These are phyloP conservation scores for Salisapilia sapeloensis DNA, from an alignment of 352 stramenopile genomes.

Conservation along the genomic window DNA sequence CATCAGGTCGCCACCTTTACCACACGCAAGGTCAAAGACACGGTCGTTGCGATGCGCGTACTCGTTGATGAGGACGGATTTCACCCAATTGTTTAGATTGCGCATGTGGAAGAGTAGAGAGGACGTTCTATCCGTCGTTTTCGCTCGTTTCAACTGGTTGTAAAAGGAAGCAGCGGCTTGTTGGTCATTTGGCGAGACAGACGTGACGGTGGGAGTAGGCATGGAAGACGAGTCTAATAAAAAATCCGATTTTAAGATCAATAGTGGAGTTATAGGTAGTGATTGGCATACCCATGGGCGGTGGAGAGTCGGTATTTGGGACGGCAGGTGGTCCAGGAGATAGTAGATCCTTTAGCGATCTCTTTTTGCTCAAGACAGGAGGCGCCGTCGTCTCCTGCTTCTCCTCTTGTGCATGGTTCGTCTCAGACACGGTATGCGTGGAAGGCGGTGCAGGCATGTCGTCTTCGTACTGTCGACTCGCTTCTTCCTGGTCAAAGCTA, in stretches of 20 bases:
- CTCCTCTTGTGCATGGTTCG: slow-evolving; percentile 27
- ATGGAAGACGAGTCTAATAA: no score
- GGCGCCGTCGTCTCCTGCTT: no score
- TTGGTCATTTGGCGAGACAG: no score
- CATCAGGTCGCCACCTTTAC: slow-evolving; percentile 95
- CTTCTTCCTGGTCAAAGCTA: slow-evolving; percentile 5
- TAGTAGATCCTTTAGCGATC: slow-evolving; percentile 60
- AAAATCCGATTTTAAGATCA: no score
- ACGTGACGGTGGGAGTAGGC: no score
- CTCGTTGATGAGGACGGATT: slow-evolving; percentile 91
- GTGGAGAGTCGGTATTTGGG: no score
- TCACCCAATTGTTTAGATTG: slow-evolving; percentile 98
- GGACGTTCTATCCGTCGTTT: slow-evolving; percentile 58
- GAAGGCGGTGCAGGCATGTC: slow-evolving; percentile 12
- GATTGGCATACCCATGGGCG: no score
- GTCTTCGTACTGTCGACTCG: background rate
- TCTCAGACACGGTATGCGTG: slow-evolving; percentile 15
- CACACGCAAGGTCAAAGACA: slow-evolving; percentile 95
- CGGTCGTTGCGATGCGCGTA: slow-evolving; percentile 62
- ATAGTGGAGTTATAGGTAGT: no score
- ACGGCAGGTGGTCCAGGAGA: slow-evolving; percentile 18
- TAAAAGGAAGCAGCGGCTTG: slow-evolving; percentile 64
- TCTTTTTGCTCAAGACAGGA: slow-evolving; percentile 43
- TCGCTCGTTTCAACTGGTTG: slow-evolving; percentile 64
- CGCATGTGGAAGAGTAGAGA: slow-evolving; percentile 95